These are phyloP conservation scores for Neovahlkampfia damariscottae DNA, from an alignment of 78 protist species.

Conservation along the genomic window DNA sequence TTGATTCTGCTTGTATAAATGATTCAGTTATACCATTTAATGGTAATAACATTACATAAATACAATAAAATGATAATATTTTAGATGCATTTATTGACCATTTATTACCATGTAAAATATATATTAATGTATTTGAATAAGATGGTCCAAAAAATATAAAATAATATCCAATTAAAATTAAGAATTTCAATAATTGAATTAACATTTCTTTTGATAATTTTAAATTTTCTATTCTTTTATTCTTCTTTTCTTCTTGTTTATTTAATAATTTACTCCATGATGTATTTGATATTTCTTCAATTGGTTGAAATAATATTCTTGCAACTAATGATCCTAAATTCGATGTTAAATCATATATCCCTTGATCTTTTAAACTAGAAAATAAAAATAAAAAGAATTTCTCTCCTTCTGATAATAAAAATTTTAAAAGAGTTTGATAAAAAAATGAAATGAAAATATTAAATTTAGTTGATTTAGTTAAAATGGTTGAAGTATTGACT, in stretches of 20 bases:
- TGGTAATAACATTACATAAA: neutral
- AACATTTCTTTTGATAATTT: neutral
- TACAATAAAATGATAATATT: constrained; percentile 5
- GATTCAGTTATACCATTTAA: constrained; percentile 21
- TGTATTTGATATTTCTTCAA: neutral
- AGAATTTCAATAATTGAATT: neutral
- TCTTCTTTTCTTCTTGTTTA: neutral
- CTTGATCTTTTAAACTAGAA: neutral
- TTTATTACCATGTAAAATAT: neutral
- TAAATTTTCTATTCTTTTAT: neutral
- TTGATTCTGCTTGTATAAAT: neutral
- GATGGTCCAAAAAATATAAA: neutral
- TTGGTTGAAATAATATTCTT: neutral
- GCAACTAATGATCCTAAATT: constrained; percentile 8
- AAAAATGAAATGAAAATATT: neutral
- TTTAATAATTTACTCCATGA: neutral
- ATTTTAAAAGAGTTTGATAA: neutral
- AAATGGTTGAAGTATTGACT: no score
- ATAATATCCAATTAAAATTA: neutral
- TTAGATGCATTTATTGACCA: constrained; percentile 12
- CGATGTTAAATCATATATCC: neutral
- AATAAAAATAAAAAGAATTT: neutral
- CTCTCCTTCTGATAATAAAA: constrained; percentile 25
- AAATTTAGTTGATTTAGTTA: no score
- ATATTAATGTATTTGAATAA: neutral